phyloP scores from a whole-genome alignment of 768 basidiomycete species.

The Boletus fagicola region DNA sequence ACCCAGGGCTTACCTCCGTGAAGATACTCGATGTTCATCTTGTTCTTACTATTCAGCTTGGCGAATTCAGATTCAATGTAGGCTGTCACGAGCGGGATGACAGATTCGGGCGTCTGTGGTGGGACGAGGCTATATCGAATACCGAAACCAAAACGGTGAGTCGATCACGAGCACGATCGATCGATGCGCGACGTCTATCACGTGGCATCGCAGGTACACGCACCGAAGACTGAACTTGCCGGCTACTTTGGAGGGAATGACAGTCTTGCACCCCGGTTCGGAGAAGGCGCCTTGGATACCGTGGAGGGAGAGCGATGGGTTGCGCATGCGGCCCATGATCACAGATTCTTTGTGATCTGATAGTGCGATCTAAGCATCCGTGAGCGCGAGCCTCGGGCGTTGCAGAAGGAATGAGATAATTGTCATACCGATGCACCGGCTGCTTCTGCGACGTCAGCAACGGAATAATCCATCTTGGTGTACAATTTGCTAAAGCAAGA shows the following conservation, averaged over 20 bases:
- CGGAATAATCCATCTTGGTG: slow-evolving; percentile 67
- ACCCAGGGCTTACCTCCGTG: slow-evolving; percentile 93
- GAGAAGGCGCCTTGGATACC: slow-evolving; percentile 96
- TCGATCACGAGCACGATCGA: not conserved
- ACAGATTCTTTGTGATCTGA: slow-evolving; percentile 73
- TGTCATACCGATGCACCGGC: slow-evolving; percentile 57
- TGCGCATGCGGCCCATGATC: slow-evolving; percentile 93
- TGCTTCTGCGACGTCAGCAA: slow-evolving; percentile 69
- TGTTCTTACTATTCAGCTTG: slow-evolving; percentile 85
- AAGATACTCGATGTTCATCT: slow-evolving; percentile 62
- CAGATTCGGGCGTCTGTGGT: slow-evolving; percentile 74
- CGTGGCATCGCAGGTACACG: slow-evolving; percentile 19
- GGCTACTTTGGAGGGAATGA: slow-evolving; percentile 85
- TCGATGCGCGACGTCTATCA: not conserved
- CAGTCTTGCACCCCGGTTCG: slow-evolving; percentile 80
- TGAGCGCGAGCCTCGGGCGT: not conserved
- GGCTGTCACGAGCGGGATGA: slow-evolving; percentile 66
- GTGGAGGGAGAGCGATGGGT: slow-evolving; percentile 85
- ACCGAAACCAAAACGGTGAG: not conserved
- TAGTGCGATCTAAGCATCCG: slow-evolving; percentile 49
- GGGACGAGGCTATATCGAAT: slow-evolving; percentile 62
- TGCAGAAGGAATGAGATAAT: not conserved
- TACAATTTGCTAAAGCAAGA: slow-evolving; percentile 55
- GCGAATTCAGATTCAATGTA: slow-evolving; percentile 80
- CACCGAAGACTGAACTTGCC: slow-evolving; percentile 96